Base-by-base conservation (phyloP, 352 stramenopile species). In the Pythium brachiatum region DNA sequence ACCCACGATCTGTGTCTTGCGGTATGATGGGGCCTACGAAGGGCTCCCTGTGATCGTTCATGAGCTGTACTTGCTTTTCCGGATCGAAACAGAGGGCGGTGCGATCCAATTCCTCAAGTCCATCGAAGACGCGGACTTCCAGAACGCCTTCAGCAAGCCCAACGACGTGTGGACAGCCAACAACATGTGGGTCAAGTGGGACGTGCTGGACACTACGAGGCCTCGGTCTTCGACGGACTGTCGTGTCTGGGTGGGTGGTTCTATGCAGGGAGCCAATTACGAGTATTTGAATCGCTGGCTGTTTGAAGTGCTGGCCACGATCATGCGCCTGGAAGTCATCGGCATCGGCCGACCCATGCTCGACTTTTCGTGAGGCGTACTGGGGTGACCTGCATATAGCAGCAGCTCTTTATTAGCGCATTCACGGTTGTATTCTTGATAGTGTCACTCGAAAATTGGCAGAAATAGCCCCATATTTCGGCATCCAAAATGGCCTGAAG, bases 121-220 rank as follows among this genome's bases (percentile, higher is more conserved):
- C 1, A 21, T 59, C 23, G 16, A 21, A 0, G 32, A 50, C 6
- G 18, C 32, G 7, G 13, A 50, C 34, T 7, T 59, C 5, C 21
- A 51, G 23, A 18, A 12, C 3, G 39, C 23, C 9, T 38, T 59
- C 53, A 51, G 21, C 23, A n/a, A 38, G 6, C 32, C 25, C 12
- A 39, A 1, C 6, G 34, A 50, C 23, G 13, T 50, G 20, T 59
- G 53, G 53, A 29, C 53, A 8, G 38, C 25, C 16, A 32, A 47
- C 25, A 38, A 50, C 29, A 20, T 51, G 3, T 51, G 53, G 53
- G 5, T 53, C 46, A 47, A 47, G 39, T 44, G 50, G 54, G 27
- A 54, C 25, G 25, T 36, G 23, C 23, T 54, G 2, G 47, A 54
- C 16, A 20, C 23, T 6, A 16, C 23, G 12, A 34, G 20, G 7